Conservation (phyloP, 2,329 filamentous ascomycete genomes). For the Colletotrichum zoysiae region DNA sequence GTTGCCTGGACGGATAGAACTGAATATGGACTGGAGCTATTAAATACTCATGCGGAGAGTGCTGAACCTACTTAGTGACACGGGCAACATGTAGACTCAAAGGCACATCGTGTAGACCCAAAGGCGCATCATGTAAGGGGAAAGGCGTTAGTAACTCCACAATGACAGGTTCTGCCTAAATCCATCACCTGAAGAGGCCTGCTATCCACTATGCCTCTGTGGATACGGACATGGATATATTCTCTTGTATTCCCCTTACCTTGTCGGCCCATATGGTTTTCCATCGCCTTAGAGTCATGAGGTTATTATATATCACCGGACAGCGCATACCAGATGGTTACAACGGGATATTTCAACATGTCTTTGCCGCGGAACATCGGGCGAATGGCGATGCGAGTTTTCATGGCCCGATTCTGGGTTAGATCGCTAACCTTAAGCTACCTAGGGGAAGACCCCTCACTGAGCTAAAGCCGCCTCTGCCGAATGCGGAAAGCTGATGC, state of each 20-base stretch:
- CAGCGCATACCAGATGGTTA: background rate
- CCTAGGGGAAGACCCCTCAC: background rate
- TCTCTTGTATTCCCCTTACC: background rate
- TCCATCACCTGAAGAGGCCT: background rate
- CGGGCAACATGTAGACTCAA: background rate
- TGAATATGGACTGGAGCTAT: background rate
- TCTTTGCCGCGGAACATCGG: background rate
- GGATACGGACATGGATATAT: background rate
- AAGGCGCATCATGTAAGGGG: background rate
- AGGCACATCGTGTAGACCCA: background rate
- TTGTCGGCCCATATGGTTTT: fast-evolving
- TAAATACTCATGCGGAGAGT: background rate
- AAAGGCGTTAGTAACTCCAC: background rate
- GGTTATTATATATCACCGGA: no score
- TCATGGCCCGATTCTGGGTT: background rate
- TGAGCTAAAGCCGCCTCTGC: background rate
- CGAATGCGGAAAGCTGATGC: background rate
- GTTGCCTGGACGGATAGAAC: background rate
- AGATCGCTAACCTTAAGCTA: background rate
- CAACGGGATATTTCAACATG: background rate
- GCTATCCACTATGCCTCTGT: background rate
- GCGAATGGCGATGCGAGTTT: background rate
- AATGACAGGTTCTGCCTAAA: background rate
- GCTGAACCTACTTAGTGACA: background rate
- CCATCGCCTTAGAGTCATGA: background rate